phyloP scores from a whole-genome alignment of 345 rosid genomes.

The Salix dunnii region DNA sequence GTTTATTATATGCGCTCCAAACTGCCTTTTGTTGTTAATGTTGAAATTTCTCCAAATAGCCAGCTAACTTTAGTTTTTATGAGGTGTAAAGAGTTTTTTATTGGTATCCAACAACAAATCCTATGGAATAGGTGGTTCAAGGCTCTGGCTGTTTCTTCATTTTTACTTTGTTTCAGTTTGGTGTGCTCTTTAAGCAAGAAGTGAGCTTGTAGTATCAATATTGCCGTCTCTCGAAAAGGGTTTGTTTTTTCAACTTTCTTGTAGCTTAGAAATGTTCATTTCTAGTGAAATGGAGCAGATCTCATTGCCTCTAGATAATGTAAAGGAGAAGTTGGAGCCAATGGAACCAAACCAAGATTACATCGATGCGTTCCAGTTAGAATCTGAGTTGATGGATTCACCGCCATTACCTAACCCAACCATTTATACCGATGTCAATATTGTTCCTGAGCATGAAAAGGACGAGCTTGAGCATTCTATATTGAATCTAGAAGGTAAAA shows the following conservation, averaged over 20 bases:
- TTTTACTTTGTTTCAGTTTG: neutral
- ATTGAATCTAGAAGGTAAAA: conserved; percentile 55
- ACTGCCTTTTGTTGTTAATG: neutral
- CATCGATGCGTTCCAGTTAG: conserved; percentile 24
- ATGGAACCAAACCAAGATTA: conserved; percentile 35
- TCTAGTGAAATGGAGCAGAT: conserved; percentile 41
- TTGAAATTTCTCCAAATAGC: neutral
- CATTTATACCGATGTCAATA: conserved; percentile 58
- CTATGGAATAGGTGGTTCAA: neutral
- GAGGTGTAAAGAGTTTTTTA: neutral
- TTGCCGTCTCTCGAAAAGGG: conserved; percentile 18
- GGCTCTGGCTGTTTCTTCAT: neutral
- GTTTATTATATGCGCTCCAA: neutral
- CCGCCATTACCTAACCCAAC: conserved; percentile 29
- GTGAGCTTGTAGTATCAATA: neutral
- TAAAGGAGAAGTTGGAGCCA: conserved; percentile 17
- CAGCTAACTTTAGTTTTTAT: neutral
- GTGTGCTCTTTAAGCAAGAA: conserved; percentile 14
- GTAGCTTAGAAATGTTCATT: conserved; percentile 13
- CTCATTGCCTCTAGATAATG: conserved; percentile 28
- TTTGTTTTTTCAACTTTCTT: conserved; percentile 15
- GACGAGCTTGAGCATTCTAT: conserved; percentile 57
- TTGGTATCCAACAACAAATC: neutral
- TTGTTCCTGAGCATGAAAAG: conserved; percentile 76
- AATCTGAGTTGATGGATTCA: conserved; percentile 43